Evolutionary conservation across 2,329 filamentous ascomycete species (phyloP).

Genomic region (Fusarium globosum): DNA sequence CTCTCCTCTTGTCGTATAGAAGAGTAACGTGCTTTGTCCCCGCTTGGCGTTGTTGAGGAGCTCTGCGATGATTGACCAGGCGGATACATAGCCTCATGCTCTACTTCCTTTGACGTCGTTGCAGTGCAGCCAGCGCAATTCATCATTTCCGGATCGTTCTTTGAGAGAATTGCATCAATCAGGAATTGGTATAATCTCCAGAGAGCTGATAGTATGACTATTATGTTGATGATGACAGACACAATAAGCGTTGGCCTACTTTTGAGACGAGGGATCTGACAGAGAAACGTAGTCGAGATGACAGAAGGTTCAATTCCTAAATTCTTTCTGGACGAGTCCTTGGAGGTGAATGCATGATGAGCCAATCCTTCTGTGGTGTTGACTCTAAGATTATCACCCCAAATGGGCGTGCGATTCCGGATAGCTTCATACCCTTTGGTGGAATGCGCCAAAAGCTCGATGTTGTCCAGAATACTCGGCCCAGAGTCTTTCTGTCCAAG

Average conservation of each 20-base stretch:
- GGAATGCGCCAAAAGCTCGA: background rate
- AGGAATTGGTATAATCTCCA: background rate
- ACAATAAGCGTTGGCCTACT: background rate
- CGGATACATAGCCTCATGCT: background rate
- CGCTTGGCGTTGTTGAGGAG: background rate
- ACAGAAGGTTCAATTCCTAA: background rate
- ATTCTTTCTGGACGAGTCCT: background rate
- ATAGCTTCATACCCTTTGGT: background rate
- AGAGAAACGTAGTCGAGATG: background rate
- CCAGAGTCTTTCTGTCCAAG: background rate
- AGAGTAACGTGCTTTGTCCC: background rate
- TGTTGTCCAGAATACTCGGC: fast-evolving
- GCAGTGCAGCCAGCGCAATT: background rate
- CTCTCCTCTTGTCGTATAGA: background rate
- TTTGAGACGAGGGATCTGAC: background rate
- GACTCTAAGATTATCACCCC: background rate
- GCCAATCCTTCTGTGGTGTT: background rate
- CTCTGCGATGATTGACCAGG: background rate
- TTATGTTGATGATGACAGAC: background rate
- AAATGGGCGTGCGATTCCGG: background rate
- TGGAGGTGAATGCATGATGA: background rate
- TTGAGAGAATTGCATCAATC: background rate
- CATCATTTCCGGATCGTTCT: background rate
- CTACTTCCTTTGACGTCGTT: background rate
- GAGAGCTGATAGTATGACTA: background rate